phyloP scores from a whole-genome alignment of 371 early-diverging fungal species.

The Apophysomyces ossiformis region DNA sequence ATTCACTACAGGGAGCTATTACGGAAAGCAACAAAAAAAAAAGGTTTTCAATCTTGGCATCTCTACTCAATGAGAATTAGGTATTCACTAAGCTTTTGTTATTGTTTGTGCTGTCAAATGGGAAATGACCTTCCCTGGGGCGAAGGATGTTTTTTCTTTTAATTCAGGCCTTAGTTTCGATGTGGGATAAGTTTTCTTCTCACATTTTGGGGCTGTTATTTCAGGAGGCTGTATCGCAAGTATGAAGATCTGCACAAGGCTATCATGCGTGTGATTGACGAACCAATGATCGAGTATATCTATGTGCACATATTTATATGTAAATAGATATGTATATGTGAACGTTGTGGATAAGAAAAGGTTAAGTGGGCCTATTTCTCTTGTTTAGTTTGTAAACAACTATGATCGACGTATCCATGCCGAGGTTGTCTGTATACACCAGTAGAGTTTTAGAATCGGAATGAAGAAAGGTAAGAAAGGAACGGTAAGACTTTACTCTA shows the following conservation, averaged over 20 bases:
- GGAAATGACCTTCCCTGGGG: neutral
- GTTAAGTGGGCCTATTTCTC: neutral
- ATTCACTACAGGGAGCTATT: neutral
- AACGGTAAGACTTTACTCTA: neutral
- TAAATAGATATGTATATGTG: neutral
- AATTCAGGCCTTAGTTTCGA: neutral
- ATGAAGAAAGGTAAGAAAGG: neutral
- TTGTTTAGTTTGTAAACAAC: neutral
- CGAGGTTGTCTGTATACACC: neutral
- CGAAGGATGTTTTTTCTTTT: neutral
- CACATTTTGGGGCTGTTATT: slow-evolving; percentile 8
- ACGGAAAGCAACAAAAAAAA: too few relatives aligned
- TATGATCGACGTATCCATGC: neutral
- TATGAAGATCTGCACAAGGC: slow-evolving; percentile 14
- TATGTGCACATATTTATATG: too few relatives aligned
- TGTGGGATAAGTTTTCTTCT: slow-evolving; percentile 9
- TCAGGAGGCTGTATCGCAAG: slow-evolving; percentile 13
- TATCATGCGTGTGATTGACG: slow-evolving; percentile 11
- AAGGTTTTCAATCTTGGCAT: too few relatives aligned
- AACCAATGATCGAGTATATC: slow-evolving; percentile 10
- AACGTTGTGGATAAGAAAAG: neutral
- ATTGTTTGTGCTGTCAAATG: neutral
- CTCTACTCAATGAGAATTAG: too few relatives aligned
- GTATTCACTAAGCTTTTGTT: neutral
- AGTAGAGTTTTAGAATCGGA: neutral